Base-by-base conservation (phyloP, 2,329 filamentous ascomycete genomes). In the Hypoxylon sp. region DNA sequence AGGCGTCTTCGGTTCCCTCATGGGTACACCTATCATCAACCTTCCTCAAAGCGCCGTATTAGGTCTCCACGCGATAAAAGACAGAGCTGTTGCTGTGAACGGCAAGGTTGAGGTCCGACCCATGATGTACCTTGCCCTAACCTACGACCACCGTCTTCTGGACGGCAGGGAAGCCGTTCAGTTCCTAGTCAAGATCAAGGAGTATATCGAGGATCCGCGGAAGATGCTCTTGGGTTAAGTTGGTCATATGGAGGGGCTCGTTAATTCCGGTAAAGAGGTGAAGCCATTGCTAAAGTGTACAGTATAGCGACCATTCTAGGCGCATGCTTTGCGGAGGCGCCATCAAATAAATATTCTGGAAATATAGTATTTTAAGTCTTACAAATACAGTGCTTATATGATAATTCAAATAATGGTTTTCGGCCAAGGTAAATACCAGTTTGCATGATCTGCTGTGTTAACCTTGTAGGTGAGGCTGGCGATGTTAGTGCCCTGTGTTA, bases 111-210 rank as follows among this genome's bases (percentile, higher is more conserved):
- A 98, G 81, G 93, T 97, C 74, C 89, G 96, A 73, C 96, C 96
- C n/a, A 98, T 99, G 94, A 99, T 99, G 96, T 98, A 97, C 82
- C 88, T 99, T 72, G 96, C 96, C 46, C 87, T 99, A 67, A 99
- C 96, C 13, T 99, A 99, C 79, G 96, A 99, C 80, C 96, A 99
- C 84, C 92, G 96, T 79, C 89, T 99, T 54, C 86, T 99, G 24
- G 96, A 98, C 80, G 96, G 96, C 55, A 90, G 95, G 79, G 95
- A 98, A 84, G 96, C 95, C 51, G 94, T 97, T 44, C 96, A 95
- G 70, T 98, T 98, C 87, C 86, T 98, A 74, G 92, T 98, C 68
- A 97, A 97, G 88, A 86, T 99, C 77, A 98, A 98, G 89, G 93
- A 98, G 81, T 97, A 92, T 80, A 97, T 98, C 74, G 95, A 98